A percentile compares a stretch with the other conserved stretches of the same genome.
Evolutionary conservation across 129 eudicot species (phyloP).

Genomic region (Heracleum sosnowskyi): DNA sequence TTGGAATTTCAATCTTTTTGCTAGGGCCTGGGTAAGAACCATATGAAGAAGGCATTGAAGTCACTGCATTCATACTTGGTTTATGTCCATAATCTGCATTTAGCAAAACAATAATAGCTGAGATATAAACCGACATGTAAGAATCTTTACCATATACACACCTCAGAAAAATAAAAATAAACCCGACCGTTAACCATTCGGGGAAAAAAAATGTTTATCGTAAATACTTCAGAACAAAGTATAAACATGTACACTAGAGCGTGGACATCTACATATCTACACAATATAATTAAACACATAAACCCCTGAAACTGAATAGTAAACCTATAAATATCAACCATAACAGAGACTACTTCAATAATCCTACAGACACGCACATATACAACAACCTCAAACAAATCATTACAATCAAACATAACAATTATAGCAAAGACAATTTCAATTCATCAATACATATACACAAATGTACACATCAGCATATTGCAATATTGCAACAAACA

Average conservation of each 20-base stretch:
- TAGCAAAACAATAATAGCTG: conserved; percentile 3
- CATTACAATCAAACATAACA: neutral
- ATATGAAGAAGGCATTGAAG: conserved; percentile 38
- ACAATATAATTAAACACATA: neutral
- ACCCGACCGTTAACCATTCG: neutral
- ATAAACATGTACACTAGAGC: neutral
- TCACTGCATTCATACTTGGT: conserved; percentile 21
- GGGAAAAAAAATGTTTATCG: neutral
- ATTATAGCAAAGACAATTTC: neutral
- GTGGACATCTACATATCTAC: neutral
- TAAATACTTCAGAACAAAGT: neutral
- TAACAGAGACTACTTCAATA: neutral
- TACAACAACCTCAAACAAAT: neutral
- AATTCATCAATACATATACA: neutral
- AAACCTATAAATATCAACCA: neutral
- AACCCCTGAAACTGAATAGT: neutral
- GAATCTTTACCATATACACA: neutral
- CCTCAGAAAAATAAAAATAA: neutral
- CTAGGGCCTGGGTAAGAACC: conserved; percentile 50
- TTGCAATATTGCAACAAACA: neutral
- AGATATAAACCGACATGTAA: neutral
- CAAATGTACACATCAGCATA: too few species aligned
- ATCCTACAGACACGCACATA: neutral
- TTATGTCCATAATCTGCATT: conserved; percentile 56
- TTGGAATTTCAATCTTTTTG: conserved; percentile 86